Conservation (phyloP, 2,329 filamentous ascomycete species). For the Aspergillus floridensis region DNA sequence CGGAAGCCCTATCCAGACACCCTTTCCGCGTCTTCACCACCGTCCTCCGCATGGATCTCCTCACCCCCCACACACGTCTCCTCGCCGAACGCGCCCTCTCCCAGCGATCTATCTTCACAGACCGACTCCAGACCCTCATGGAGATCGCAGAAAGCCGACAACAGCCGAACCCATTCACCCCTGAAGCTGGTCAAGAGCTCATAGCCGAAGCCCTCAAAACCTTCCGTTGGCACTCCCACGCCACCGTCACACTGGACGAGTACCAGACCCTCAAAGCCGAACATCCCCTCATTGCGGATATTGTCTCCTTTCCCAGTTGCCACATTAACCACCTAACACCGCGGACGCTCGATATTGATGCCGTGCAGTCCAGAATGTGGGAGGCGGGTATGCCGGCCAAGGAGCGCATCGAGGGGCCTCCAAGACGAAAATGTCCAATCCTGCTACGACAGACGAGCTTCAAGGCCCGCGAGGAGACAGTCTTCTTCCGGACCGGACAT, state of each 20-base stretch:
- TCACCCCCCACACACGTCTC: conserved; percentile 33
- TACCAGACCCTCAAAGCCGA: conserved; percentile 45
- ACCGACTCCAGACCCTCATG: conserved; percentile 39
- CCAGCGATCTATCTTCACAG: conserved; percentile 45
- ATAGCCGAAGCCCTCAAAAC: conserved; percentile 46
- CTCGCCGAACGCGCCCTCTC: conserved; percentile 36
- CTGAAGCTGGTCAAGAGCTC: conserved; percentile 37
- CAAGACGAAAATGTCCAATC: conserved; percentile 44
- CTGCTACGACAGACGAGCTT: conserved; percentile 56
- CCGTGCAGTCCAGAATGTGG: conserved; percentile 46
- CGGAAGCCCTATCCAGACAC: conserved; percentile 38
- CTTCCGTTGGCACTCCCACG: conserved; percentile 49
- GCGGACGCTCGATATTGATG: conserved; percentile 50
- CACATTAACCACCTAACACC: conserved; percentile 58
- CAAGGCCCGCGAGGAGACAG: conserved; percentile 49
- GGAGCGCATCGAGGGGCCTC: conserved; percentile 53
- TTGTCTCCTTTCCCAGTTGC: conserved; percentile 43
- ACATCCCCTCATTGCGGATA: conserved; percentile 51
- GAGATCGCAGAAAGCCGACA: conserved; percentile 29
- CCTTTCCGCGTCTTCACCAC: conserved; percentile 49
- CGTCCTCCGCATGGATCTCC: conserved; percentile 43
- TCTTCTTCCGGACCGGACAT: conserved; percentile 38
- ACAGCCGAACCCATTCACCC: conserved; percentile 25
- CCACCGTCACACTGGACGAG: conserved; percentile 41
- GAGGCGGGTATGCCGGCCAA: conserved; percentile 45